Base-by-base conservation (phyloP, 306 rosid genomes). In the Mimosa pudica region DNA sequence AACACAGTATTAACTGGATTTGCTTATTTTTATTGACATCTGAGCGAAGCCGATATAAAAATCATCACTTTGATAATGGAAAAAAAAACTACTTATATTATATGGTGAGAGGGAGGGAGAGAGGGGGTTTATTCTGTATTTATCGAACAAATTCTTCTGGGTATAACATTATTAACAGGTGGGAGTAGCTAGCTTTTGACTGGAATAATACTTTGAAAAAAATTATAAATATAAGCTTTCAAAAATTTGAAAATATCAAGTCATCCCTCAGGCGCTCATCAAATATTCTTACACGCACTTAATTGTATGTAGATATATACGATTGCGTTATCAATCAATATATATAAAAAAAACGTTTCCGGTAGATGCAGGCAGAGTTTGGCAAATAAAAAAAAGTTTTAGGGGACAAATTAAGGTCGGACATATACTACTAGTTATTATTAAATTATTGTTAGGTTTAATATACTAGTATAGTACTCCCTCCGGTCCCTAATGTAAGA, bases 331-430 rank as follows among this genome's bases (percentile, higher is more conserved):
- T 67, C 46, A 16, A 66, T 24, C 30, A 24, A 24, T 24, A 24
- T 24, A 24, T 14, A 66, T 65, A 6, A 1, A 36, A 7, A 67
- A 67, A 41, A 17, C 0, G 3, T 16, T 41, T 7, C 30, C 45
- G 10, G 42, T 75, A 45, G 58, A 44, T 33, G 76, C 30, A 24
- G 30, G 30, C 30, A 24, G 30, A 24, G 30, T 24, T 24, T 24
- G 30, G 30, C 30, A 24, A 24, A 24, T 24, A 24, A 24, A 24
- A 24, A 24, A 24, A 24, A 24, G 30, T 24, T 24, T 24, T 72
- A 77, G 77, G 78, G 78, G 91, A 88, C 91, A 77, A 70, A 24
- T 24, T 24, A 24, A 72, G 77, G 91, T 88, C 89, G 86, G 82
- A 69, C 51, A 63, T 76, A 71, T 51, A 51, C 7, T 49, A 58